phyloP scores from a whole-genome alignment of 75 land plant genomes.

The Chamaecyparis obtusa region DNA sequence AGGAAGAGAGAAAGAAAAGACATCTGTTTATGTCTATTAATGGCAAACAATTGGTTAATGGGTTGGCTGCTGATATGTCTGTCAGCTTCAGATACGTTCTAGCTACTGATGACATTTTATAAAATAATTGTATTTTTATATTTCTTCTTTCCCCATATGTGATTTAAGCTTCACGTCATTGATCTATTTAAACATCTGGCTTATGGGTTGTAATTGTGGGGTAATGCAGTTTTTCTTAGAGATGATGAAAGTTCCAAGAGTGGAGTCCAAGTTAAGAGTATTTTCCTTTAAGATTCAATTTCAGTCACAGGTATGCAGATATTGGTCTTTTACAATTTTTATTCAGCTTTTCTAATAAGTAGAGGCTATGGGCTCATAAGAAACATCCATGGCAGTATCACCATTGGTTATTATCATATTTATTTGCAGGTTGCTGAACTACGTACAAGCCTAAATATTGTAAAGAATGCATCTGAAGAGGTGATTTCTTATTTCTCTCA shows the following conservation, averaged over 20 bases:
- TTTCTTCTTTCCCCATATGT: not conserved
- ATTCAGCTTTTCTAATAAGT: not conserved
- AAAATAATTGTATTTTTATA: not conserved
- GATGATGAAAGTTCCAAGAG: slow-evolving; percentile 93
- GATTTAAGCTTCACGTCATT: not conserved
- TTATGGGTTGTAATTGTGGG: slow-evolving; percentile 9
- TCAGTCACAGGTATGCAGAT: slow-evolving; percentile 54
- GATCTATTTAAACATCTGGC: not conserved
- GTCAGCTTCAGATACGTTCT: not conserved
- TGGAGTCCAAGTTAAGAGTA: slow-evolving; percentile 87
- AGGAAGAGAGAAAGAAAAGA: not conserved
- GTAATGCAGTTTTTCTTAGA: slow-evolving; percentile 79
- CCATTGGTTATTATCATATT: not conserved
- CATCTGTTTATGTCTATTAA: not conserved
- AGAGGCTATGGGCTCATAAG: not conserved
- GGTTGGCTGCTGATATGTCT: not conserved
- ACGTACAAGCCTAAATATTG: slow-evolving; percentile 55
- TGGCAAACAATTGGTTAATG: not conserved
- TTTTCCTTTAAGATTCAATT: slow-evolving; percentile 93
- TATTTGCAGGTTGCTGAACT: slow-evolving; percentile 65
- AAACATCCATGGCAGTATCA: not conserved
- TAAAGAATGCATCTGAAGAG: slow-evolving; percentile 80
- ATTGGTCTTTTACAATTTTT: not conserved
- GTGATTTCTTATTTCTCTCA: slow-evolving; percentile 23
- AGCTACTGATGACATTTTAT: not conserved